phyloP scores from a whole-genome alignment of 805 yeast species.

The Starmerella etchellsii region DNA sequence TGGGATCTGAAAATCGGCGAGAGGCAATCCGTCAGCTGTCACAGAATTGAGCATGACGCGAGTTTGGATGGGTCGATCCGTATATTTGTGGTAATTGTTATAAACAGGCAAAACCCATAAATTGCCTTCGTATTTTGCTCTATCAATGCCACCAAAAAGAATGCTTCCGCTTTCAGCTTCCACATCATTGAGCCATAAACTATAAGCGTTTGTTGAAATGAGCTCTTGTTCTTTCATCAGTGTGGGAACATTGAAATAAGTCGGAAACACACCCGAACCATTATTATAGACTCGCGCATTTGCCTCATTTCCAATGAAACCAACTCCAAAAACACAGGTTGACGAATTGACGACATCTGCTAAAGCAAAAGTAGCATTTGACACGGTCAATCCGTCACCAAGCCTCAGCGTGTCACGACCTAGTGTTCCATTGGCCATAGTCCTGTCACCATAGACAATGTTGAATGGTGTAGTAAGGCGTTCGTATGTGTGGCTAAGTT shows the following conservation, averaged over 20 bases:
- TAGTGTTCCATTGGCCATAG: conserved; percentile 39
- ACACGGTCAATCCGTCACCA: conserved; percentile 36
- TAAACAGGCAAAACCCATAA: conserved; percentile 28
- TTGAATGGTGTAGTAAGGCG: conserved; percentile 14
- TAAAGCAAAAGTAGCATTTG: conserved; percentile 55
- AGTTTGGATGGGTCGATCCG: conserved; percentile 17
- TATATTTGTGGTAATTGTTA: conserved; percentile 14
- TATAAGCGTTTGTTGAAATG: conserved; percentile 35
- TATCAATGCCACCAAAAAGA: conserved; percentile 36
- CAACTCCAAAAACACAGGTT: conserved; percentile 39
- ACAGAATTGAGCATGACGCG: conserved; percentile 17
- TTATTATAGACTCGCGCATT: conserved; percentile 15
- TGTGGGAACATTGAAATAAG: conserved; percentile 52
- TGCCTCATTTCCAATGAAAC: conserved; percentile 27
- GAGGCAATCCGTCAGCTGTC: background rate
- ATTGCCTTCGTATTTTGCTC: conserved; percentile 32
- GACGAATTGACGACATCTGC: conserved; percentile 53
- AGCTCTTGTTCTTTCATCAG: conserved; percentile 39
- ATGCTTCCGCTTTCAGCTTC: conserved; percentile 29
- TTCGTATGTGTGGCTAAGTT: conserved; percentile 23
- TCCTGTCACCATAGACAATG: conserved; percentile 31
- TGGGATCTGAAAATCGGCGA: conserved; percentile 25
- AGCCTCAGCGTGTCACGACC: conserved; percentile 40
- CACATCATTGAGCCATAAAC: conserved; percentile 33
- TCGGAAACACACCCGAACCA: conserved; percentile 12